phyloP scores from a whole-genome alignment of 2,329 filamentous ascomycete species.

The Diplocarpon mali region DNA sequence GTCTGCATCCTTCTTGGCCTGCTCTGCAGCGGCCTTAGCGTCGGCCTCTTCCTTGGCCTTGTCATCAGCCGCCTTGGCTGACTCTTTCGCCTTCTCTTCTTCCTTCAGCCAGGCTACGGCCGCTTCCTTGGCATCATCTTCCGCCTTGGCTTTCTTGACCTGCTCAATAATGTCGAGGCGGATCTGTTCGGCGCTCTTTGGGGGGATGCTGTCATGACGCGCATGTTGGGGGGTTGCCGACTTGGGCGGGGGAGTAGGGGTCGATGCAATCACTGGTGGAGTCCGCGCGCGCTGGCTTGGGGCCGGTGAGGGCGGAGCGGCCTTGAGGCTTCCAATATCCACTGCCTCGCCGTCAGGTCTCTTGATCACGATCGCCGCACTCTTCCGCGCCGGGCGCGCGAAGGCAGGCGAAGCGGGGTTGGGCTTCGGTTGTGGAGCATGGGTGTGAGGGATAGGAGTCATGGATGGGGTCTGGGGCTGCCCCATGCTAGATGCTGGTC shows the following conservation, averaged over 20 bases:
- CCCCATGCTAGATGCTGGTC: conserved; percentile 35
- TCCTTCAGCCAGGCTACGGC: conserved; percentile 27
- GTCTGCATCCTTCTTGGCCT: conserved; percentile 34
- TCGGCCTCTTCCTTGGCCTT: conserved; percentile 28
- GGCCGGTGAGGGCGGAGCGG: conserved; percentile 48
- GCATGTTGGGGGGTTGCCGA: conserved; percentile 54
- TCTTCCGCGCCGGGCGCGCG: conserved; percentile 38
- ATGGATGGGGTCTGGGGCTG: conserved; percentile 27
- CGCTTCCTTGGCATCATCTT: conserved; percentile 25
- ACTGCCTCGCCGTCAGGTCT: conserved; percentile 70
- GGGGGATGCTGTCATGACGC: conserved; percentile 56
- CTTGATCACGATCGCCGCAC: conserved; percentile 73
- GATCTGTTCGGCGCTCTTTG: conserved; percentile 71
- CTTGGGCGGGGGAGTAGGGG: conserved; percentile 71
- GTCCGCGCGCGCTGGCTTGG: conserved; percentile 46
- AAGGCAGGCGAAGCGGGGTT: conserved; percentile 31
- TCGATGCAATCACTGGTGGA: conserved; percentile 56
- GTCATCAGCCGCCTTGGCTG: conserved; percentile 25
- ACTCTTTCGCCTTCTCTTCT: conserved; percentile 27
- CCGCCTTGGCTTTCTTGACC: conserved; percentile 30
- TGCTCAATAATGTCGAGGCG: conserved; percentile 64
- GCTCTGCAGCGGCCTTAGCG: conserved; percentile 24
- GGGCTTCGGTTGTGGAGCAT: conserved; percentile 44
- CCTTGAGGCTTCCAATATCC: conserved; percentile 54
- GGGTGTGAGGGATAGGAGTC: conserved; percentile 29